Base-by-base conservation (phyloP, 83 land plant genomes). In the Picea engelmannii region DNA sequence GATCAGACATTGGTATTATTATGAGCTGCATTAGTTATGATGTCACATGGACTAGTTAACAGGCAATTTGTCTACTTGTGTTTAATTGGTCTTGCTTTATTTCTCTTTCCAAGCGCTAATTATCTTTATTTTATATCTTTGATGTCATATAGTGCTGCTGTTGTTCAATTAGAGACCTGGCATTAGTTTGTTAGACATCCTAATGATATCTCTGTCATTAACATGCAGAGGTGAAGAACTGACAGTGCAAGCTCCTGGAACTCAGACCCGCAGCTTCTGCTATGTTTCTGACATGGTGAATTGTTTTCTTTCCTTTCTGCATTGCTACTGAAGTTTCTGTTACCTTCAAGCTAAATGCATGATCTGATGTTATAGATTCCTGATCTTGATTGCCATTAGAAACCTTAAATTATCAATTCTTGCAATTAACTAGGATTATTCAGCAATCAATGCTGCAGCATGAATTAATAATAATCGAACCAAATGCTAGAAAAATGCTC, bases 181-280 rank as follows among this genome's bases (percentile, higher is more conserved):
- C 9, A 4, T 74, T 74, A 21, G 25, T 21, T 49, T 47, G 49
- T 74, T 74, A 44, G 23, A 49, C 25, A 9, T 73, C 24, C 58
- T 44, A 11, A 47, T 49, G 55, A 13, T 11, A 35, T 47, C 12
- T 4, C 10, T 74, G 12, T n/a, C 5, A 47, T 47, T 15, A 58
- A 74, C 60, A 64, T 88, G 86, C 85, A 96, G 99, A 66, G 84
- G 85, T 40, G 85, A 83, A 59, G 42, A 73, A 27, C 6, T 83
- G 84, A 83, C 85, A 64, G 84, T 83, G 38, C 85, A 83, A 83
- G 85, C 85, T 83, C 85, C 85, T 38, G 85, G 85, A 44, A 83
- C 84, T 18, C 85, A 83, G 70, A 83, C 85, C 12, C 85, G 85
- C 75, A 83, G 85, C 70, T 83, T 83, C 69, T 83, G 85, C 76